These are phyloP conservation scores for Rhizopus sp. DNA, from an alignment of 371 early-diverging fungal species.

Conservation along the genomic window DNA sequence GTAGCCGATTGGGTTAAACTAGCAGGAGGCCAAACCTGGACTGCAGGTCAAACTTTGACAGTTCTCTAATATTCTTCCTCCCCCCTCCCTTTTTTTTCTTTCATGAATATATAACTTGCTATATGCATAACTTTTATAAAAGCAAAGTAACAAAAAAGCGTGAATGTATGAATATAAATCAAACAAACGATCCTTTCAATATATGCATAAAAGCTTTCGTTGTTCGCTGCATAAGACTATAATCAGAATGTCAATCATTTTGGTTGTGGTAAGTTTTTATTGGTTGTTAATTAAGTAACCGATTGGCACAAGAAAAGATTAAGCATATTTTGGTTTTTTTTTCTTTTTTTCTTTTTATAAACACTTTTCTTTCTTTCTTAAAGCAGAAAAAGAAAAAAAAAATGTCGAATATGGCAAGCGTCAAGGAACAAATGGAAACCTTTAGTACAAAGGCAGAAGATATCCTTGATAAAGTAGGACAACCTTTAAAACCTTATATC, in stretches of 20 bases:
- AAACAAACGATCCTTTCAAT: constrained; percentile 1
- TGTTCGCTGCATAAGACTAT: background rate
- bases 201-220: background rate
- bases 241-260: background rate
- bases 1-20: constrained; percentile 74
- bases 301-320: constrained; percentile 4
- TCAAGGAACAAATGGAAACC: constrained; percentile 33
- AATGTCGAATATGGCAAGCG: constrained; percentile 19
- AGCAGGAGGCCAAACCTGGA: constrained; percentile 66
- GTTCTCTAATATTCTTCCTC: constrained; percentile 15
- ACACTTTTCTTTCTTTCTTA: background rate
- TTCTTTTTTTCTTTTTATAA: constrained; percentile 1
- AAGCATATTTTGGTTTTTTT: background rate
- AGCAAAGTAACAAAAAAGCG: too few species aligned
- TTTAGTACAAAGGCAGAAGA: constrained; percentile 70
- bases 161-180: background rate
- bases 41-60: constrained; percentile 74
- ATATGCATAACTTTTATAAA: background rate
- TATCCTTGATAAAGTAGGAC: constrained; percentile 69
- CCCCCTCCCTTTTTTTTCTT: too few species aligned
- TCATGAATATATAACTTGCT: background rate
- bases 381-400: background rate
- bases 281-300: constrained; percentile 19
- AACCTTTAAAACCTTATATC: constrained; percentile 90
- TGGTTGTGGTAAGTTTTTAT: constrained; percentile 23